Base-by-base conservation (phyloP, 2,329 filamentous ascomycete genomes). In the Annulohypoxylon truncatum region DNA sequence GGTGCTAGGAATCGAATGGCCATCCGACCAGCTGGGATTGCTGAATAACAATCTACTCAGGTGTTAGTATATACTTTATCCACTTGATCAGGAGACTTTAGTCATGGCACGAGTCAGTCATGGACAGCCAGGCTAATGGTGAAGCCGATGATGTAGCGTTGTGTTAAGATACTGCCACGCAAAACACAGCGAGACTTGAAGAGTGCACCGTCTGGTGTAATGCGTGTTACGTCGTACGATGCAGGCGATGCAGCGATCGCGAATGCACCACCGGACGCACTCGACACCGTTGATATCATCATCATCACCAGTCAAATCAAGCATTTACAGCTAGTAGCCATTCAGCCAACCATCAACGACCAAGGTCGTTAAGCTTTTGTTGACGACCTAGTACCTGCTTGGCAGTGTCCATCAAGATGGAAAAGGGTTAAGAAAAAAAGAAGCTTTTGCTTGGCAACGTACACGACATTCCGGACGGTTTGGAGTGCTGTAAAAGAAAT, bases 1-100 rank as follows among this genome's bases (percentile, higher is more conserved):
- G 59, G 84, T 87, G 68, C 82, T 85, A 40, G 85, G 82, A 58
- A 84, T 77, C 20, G 82, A 83, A 66, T 79, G 80, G 57, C 80
- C 80, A 70, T 83, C 83, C 56, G 78, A 79, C 82, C 84, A 88
- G 59, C 81, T 82, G 28, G 86, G 86, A 76, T 88, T 87, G 78
- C 83, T 88, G 77, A 89, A 87, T 66, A 89, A 80, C 76, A 88
- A 82, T 78, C 86, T 88, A 70, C 13, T 50, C 38, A 5, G 40
- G 58, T 9, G 46, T 63, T 26, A 64, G 66, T 28, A 69, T 57
- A 48, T 20, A 51, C 15, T 44, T 15, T 13, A 18, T 42, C 10
- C 10, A 42, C 6, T 13, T 57, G 38, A 48, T 54, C 29, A 52
- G 31, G 51, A 7, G 22, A 15, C 44, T 22, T 22, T 3, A 31